phyloP scores from a whole-genome alignment of 306 rosid genomes.

The Lathyrus sativus region DNA sequence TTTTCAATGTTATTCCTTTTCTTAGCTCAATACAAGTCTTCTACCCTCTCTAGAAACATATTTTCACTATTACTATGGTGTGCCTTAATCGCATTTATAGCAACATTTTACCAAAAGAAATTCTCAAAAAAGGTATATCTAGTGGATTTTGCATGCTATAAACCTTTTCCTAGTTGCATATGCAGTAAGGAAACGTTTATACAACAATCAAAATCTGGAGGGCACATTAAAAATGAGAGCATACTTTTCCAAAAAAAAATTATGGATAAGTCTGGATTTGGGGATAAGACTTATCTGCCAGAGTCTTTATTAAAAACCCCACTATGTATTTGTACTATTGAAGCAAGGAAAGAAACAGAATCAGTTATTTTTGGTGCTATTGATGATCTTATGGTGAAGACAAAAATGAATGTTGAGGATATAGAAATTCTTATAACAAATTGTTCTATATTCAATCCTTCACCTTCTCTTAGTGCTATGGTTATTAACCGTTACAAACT shows the following conservation, averaged over 20 bases:
- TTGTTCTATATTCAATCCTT: no score
- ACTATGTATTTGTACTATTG: background rate
- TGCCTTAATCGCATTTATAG: no score
- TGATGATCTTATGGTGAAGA: no score
- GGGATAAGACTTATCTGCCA: constrained; percentile 16
- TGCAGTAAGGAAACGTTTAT: constrained; percentile 25
- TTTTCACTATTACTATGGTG: no score
- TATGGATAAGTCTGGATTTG: constrained; percentile 16
- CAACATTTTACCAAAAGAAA: no score
- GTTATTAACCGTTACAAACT: background rate
- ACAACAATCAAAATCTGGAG: background rate
- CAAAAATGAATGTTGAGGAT: no score
- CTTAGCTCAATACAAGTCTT: no score
- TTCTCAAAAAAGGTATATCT: constrained; percentile 8
- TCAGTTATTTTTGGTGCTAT: background rate
- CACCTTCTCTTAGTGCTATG: no score
- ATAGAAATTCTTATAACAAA: no score
- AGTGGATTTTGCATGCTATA: constrained; percentile 38
- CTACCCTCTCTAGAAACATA: no score
- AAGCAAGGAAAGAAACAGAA: background rate
- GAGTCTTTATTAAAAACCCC: background rate
- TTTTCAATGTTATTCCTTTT: no score
- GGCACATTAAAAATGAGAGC: background rate
- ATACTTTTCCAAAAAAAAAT: background rate
- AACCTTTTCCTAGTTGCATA: background rate